phyloP scores from a whole-genome alignment of 192 early-diverging fungal species.

The Backusella circina region DNA sequence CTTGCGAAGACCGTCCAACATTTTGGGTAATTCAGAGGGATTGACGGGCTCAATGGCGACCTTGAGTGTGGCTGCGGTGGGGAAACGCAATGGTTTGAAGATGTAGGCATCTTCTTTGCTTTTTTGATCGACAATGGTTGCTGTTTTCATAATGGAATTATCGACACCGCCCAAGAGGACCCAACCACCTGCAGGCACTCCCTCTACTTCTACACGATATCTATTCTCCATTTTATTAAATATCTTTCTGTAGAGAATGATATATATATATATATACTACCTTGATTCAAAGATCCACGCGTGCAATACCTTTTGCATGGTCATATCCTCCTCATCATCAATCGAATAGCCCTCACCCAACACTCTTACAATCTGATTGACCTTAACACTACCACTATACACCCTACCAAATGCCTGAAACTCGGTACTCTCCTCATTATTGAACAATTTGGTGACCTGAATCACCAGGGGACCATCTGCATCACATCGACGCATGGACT shows the following conservation, averaged over 20 bases:
- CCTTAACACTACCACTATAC: slow-evolving; percentile 82
- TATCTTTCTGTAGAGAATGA: no score
- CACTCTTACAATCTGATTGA: slow-evolving; percentile 81
- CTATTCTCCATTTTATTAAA: slow-evolving; percentile 22
- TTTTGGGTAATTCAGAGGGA: slow-evolving; percentile 95
- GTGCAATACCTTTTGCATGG: slow-evolving; percentile 69
- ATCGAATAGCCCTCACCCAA: slow-evolving; percentile 89
- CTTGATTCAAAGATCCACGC: slow-evolving; percentile 81
- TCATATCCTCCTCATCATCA: slow-evolving; percentile 97
- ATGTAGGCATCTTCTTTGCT: slow-evolving; percentile 73
- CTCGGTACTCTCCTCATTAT: slow-evolving; percentile 75
- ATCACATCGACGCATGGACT: slow-evolving; percentile 75
- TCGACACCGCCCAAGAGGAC: slow-evolving; percentile 92
- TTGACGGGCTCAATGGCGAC: slow-evolving; percentile 97
- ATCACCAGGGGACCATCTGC: slow-evolving; percentile 92
- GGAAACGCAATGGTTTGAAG: slow-evolving; percentile 81
- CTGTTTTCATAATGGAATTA: slow-evolving; percentile 89
- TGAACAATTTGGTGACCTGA: slow-evolving; percentile 89
- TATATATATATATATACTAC: slow-evolving; percentile 25
- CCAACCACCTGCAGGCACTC: slow-evolving; percentile 83
- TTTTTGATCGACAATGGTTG: slow-evolving; percentile 78
- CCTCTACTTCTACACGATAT: slow-evolving; percentile 80
- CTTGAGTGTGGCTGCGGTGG: slow-evolving; percentile 83
- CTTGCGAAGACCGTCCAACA: slow-evolving; percentile 95
- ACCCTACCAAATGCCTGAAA: slow-evolving; percentile 94